These are phyloP conservation scores for Spergularia azorica DNA, from an alignment of 179 eudicot species.

Conservation along the genomic window DNA sequence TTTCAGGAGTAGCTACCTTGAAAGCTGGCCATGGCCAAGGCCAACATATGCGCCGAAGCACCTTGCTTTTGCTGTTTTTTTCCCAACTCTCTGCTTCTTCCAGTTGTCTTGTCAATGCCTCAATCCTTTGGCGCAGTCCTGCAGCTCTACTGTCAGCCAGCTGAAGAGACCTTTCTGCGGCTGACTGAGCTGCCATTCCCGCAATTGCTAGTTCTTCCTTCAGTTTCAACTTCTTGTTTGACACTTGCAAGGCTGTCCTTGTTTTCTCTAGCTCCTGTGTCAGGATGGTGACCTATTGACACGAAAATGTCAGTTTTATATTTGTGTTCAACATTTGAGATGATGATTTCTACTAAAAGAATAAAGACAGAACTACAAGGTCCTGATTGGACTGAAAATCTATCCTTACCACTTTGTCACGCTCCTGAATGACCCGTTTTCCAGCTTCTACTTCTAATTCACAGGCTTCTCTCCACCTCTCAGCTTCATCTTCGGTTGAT, in stretches of 20 bases:
- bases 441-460: slow-evolving; percentile 77
- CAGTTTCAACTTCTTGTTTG: slow-evolving; percentile 57
- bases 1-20: slow-evolving; percentile 31
- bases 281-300: slow-evolving; percentile 44
- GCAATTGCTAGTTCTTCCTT: slow-evolving; percentile 68
- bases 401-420: slow-evolving; percentile 53
- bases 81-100: slow-evolving; percentile 52
- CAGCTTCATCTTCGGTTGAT: slow-evolving; percentile 59
- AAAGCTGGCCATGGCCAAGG: slow-evolving; percentile 52
- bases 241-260: slow-evolving; percentile 48
- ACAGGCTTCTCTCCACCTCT: slow-evolving; percentile 81
- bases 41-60: slow-evolving; percentile 53
- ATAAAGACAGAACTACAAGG: neutral
- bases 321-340: neutral
- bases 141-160: slow-evolving; percentile 61
- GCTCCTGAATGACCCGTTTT: slow-evolving; percentile 50
- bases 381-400: neutral
- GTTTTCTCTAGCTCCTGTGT: slow-evolving; percentile 66
- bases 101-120: slow-evolving; percentile 56
- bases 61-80: slow-evolving; percentile 30
- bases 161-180: slow-evolving; percentile 65
- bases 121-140: slow-evolving; percentile 47
- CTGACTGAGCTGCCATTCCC: slow-evolving; percentile 72
- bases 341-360: neutral
- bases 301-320: neutral